Percentiles rank a stretch among this genome's conserved stretches.
phyloP scores from a whole-genome alignment of 345 rosid genomes.

The Toxicodendron radicans region DNA sequence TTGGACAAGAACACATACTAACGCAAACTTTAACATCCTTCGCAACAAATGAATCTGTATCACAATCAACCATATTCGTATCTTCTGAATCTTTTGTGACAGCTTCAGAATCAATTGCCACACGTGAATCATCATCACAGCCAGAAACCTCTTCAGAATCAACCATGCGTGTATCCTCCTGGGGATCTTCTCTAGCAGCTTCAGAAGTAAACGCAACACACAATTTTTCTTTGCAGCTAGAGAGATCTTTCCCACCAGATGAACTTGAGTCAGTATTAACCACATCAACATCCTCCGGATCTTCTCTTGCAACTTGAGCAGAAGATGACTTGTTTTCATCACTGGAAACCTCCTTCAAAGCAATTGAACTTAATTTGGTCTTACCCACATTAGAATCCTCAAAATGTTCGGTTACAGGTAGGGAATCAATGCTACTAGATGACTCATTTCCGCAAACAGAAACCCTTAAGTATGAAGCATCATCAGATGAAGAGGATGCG shows the following conservation, averaged over 20 bases:
- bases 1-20: background rate
- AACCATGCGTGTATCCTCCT: slow-evolving; percentile 9
- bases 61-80: background rate
- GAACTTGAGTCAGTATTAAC: slow-evolving; percentile 11
- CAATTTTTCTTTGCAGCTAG: slow-evolving; percentile 10
- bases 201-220: background rate
- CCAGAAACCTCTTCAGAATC: slow-evolving; percentile 20
- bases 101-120: slow-evolving; percentile 10
- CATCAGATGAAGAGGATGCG: slow-evolving; percentile 15
- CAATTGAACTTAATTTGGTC: slow-evolving; percentile 23
- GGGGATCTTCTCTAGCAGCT: background rate
- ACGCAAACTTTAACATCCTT: slow-evolving; percentile 25
- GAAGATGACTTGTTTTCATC: slow-evolving; percentile 5
- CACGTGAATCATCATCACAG: slow-evolving; percentile 9
- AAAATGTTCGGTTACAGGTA: slow-evolving; percentile 8
- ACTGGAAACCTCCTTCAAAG: slow-evolving; percentile 16
- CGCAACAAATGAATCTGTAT: slow-evolving; percentile 8
- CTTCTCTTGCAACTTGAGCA: slow-evolving; percentile 15
- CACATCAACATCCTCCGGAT: slow-evolving; percentile 14
- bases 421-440: slow-evolving; percentile 20
- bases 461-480: slow-evolving; percentile 29
- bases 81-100: slow-evolving; percentile 14
- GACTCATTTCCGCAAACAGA: slow-evolving; percentile 28
- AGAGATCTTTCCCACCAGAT: slow-evolving; percentile 6
- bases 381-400: slow-evolving; percentile 21